Base-by-base conservation (phyloP, 83 land plant species). In the Larix sibirica region DNA sequence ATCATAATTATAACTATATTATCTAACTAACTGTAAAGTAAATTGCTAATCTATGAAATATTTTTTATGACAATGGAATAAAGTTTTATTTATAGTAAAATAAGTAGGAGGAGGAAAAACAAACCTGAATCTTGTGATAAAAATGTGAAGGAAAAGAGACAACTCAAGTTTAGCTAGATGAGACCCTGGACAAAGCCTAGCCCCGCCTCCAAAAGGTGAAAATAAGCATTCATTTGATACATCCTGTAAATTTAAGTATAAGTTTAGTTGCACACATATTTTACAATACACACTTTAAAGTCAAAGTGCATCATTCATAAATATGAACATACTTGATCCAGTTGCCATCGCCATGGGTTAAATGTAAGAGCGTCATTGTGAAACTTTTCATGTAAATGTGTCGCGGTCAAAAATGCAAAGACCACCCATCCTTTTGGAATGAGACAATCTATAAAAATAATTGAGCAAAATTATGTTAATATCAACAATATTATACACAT, bases 291-390 rank as follows among this genome's bases (percentile, higher is more conserved):
- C 6, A 4, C 4, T 31, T 38, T 4, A 5, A 73, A 8, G 20
- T 40, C 20, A 7, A n/a, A 42, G 12, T 38, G 26, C 23, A 50
- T 50, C 23, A 16, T 8, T 10, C 23, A 16, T 20, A 69, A 69
- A 17, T 3, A 31, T 4, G 33, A 5, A 5, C 54, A 0, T 73
- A 73, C 77, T 31, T 42, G 17, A 7, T 40, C 23, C 13, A 21
- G 6, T 73, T 20, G 7, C 77, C 77, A 73, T 7, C 56, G 54
- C 77, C 77, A 73, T 40, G 77, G 77, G n/a, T 42, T 73, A 20
- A 73, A 73, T 4, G 40, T 23, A 2, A 73, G 12, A 44, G 77
- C 77, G n/a, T 20, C 9, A 73, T 2, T 21, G 18, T 73, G 38
- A 3, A 7, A 7, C 21, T 73, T 42, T 23, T 73, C 47, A 23